A percentile compares a stretch with the other conserved stretches of the same genome.
These are phyloP conservation scores for Acanthamoeba quina DNA, from an alignment of 208 protist species.

Conservation along the genomic window DNA sequence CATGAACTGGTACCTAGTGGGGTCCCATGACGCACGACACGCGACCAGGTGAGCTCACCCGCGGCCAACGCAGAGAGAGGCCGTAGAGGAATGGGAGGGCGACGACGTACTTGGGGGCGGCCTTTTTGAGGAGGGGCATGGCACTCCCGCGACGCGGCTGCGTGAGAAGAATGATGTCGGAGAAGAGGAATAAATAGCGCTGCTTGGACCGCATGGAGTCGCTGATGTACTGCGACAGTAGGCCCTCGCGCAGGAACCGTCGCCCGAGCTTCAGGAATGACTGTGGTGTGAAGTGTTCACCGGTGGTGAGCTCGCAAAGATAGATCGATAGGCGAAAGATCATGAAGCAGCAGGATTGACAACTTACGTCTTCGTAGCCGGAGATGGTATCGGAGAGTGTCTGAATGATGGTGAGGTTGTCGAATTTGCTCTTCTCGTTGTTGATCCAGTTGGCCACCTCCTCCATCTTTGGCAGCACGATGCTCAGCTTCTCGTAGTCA, in stretches of 20 bases:
- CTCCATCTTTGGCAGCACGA: constrained; percentile 19
- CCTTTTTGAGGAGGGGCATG: constrained; percentile 3
- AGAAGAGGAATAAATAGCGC: constrained; percentile 2
- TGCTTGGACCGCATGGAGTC: not conserved
- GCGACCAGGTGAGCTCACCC: no score
- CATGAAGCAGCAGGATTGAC: no score
- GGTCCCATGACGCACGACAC: no score
- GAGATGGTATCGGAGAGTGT: not conserved
- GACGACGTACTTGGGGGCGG: not conserved
- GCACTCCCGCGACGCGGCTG: not conserved
- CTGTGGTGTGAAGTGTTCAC: not conserved
- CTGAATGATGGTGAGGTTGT: constrained; percentile 42
- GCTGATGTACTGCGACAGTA: not conserved
- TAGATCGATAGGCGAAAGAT: no score
- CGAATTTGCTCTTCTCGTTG: constrained; percentile 63
- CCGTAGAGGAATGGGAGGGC: not conserved
- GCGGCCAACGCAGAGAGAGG: not conserved
- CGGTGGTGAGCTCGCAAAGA: no score
- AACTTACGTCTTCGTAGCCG: constrained; percentile 27
- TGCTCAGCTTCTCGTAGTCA: not conserved
- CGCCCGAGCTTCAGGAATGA: constrained; percentile 7
- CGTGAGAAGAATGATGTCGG: not conserved
- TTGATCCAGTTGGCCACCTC: constrained; percentile 70
- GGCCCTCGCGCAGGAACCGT: not conserved
- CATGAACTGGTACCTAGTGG: not conserved